Conservation (phyloP, 352 stramenopile genomes). For the Pythium oligandrum region DNA sequence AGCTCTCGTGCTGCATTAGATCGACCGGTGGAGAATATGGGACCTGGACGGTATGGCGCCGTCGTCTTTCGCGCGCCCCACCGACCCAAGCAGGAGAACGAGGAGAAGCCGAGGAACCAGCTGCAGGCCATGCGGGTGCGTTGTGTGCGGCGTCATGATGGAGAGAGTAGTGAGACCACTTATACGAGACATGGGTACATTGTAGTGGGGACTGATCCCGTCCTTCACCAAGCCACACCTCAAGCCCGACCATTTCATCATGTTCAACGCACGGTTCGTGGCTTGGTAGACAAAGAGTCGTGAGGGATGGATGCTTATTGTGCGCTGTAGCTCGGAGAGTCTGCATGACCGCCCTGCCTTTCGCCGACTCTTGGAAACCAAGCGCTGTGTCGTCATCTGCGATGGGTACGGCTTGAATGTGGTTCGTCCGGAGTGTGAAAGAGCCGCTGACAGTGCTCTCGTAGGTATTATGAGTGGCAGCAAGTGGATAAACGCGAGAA, state of each 20-base stretch:
- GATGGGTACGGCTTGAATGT: conserved; percentile 44
- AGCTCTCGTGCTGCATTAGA: conserved; percentile 25
- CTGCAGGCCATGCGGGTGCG: conserved; percentile 60
- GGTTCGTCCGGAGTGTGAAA: background rate
- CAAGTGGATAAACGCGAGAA: conserved; percentile 83
- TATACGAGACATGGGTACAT: background rate
- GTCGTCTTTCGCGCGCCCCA: conserved; percentile 30
- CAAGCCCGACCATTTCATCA: conserved; percentile 80
- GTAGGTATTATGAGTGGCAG: conserved; percentile 89
- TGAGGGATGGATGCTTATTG: background rate
- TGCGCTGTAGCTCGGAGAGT: conserved; percentile 49
- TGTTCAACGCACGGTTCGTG: conserved; percentile 79
- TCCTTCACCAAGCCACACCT: conserved; percentile 74
- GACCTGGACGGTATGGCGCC: conserved; percentile 55
- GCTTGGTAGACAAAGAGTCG: background rate
- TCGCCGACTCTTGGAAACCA: conserved; percentile 60
- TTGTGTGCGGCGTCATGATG: background rate
- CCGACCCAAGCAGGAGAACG: conserved; percentile 1
- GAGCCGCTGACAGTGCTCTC: background rate
- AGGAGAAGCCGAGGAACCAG: conserved; percentile 12
- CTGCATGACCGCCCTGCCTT: conserved; percentile 69
- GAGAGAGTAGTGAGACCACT: too few relatives aligned
- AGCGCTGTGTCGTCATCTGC: conserved; percentile 79
- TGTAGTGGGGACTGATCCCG: conserved; percentile 75
- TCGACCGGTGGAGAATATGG: conserved; percentile 74